Percentiles rank a stretch among this genome's conserved stretches.
Evolutionary conservation across 2,329 filamentous ascomycete species (phyloP).

Genomic region (Fusarium humuli): DNA sequence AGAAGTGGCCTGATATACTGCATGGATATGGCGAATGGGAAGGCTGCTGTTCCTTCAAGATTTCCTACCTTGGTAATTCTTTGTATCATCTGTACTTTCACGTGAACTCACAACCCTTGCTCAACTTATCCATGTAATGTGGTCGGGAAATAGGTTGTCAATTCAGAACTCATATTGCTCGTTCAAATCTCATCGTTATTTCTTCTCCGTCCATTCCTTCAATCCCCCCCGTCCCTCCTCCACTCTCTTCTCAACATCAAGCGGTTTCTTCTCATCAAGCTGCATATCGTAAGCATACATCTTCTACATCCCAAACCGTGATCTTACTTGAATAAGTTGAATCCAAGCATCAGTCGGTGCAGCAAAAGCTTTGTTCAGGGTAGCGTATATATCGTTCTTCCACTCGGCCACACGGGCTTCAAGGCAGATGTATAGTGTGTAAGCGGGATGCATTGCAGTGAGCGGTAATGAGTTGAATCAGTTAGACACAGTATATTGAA

Average conservation of each 20-base stretch:
- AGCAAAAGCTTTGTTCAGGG: constrained; percentile 2
- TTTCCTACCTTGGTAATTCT: not conserved
- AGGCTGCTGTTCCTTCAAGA: not conserved
- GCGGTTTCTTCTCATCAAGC: constrained; percentile 17
- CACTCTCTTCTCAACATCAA: not conserved
- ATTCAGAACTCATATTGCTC: too few species aligned
- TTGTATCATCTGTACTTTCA: too few species aligned
- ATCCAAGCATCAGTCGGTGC: not conserved
- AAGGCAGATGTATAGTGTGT: constrained; percentile 26
- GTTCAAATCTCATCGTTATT: not conserved
- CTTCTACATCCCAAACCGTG: accelerated
- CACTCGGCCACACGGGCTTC: constrained; percentile 7
- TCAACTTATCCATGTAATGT: too few species aligned
- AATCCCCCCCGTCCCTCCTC: constrained; percentile 15
- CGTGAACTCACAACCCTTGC: not conserved
- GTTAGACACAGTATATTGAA: too few species aligned
- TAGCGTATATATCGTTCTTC: constrained; percentile 2
- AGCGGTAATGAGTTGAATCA: too few species aligned
- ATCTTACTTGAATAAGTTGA: not conserved
- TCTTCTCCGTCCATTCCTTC: not conserved
- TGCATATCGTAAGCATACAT: not conserved
- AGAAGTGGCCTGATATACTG: not conserved
- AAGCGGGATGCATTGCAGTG: constrained; percentile 23
- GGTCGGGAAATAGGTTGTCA: not conserved
- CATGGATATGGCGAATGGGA: not conserved